These are phyloP conservation scores for Epichloe brachyelytri DNA, from an alignment of 2,329 filamentous ascomycete genomes.

Conservation along the genomic window DNA sequence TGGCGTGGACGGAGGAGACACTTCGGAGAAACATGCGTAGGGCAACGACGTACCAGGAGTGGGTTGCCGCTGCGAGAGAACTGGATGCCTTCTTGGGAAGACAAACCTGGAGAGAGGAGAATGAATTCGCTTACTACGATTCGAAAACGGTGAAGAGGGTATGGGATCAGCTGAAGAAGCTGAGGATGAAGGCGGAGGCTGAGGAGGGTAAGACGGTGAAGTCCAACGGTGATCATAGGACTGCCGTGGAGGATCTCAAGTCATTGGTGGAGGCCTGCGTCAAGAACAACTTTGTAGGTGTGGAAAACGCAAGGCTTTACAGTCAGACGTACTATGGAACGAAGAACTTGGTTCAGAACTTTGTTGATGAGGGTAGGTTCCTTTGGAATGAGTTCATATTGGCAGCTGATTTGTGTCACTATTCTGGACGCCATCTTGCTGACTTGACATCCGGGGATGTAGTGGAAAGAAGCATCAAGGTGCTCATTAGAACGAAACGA, in stretches of 20 bases:
- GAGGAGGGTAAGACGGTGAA: constrained; percentile 29
- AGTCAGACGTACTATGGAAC: constrained; percentile 96
- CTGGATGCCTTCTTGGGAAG: constrained; percentile 75
- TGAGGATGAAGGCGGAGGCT: constrained; percentile 46
- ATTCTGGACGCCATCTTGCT: neutral
- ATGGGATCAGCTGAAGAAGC: constrained; percentile 58
- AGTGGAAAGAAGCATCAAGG: constrained; percentile 54
- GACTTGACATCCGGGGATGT: neutral
- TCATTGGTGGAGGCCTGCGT: constrained; percentile 76
- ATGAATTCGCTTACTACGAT: constrained; percentile 78
- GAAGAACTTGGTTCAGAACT: constrained; percentile 86
- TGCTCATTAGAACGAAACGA: constrained; percentile 55
- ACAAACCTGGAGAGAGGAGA: constrained; percentile 64
- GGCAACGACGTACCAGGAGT: constrained; percentile 67
- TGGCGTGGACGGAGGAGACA: constrained; percentile 72
- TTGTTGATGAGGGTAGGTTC: constrained; percentile 62
- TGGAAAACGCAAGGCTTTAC: constrained; percentile 90
- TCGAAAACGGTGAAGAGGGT: constrained; percentile 69
- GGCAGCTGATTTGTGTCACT: neutral
- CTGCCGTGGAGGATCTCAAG: constrained; percentile 60
- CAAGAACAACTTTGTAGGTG: constrained; percentile 94
- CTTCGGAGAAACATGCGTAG: constrained; percentile 59
- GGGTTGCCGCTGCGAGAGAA: constrained; percentile 66
- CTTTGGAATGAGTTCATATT: neutral
- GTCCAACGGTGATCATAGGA: constrained; percentile 23